Percentiles rank a stretch among this genome's conserved stretches.
phyloP scores from a whole-genome alignment of 1,284 basidiomycete genomes.

The Cronartium quercuum region DNA sequence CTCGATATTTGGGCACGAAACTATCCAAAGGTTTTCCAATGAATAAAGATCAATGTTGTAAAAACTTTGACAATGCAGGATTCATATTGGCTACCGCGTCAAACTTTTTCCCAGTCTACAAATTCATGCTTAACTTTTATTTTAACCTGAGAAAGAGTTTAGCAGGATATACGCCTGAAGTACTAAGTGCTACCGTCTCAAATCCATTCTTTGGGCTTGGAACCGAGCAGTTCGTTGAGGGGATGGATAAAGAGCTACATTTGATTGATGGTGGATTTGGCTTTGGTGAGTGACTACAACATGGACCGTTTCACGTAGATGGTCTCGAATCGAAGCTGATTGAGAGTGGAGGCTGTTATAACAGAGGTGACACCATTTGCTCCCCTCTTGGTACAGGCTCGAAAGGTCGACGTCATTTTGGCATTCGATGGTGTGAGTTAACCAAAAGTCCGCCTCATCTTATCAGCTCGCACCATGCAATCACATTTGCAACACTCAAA shows the following conservation, averaged over 20 bases:
- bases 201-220: constrained; percentile 35
- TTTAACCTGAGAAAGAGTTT: constrained; percentile 13
- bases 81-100: constrained; percentile 35
- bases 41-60: constrained; percentile 4
- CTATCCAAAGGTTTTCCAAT: constrained; percentile 23
- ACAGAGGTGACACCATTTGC: constrained; percentile 31
- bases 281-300: constrained; percentile 7
- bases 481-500: not conserved
- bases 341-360: not conserved
- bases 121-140: constrained; percentile 1
- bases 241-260: constrained; percentile 2
- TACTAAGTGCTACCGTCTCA: constrained; percentile 17
- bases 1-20: constrained; percentile 16
- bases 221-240: constrained; percentile 9
- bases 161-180: constrained; percentile 7
- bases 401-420: constrained; percentile 23
- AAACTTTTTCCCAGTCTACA: constrained; percentile 34
- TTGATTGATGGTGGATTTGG: constrained; percentile 32
- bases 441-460: not conserved
- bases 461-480: not conserved
- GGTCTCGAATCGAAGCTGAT: not conserved
- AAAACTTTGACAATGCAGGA: constrained; percentile 32
- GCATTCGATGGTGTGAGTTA: constrained; percentile 34
- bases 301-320: not conserved
- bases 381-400: constrained; percentile 15